Evolutionary conservation across 2,329 filamentous ascomycete genomes (phyloP).

Genomic region (Sclerotinia nivalis): DNA sequence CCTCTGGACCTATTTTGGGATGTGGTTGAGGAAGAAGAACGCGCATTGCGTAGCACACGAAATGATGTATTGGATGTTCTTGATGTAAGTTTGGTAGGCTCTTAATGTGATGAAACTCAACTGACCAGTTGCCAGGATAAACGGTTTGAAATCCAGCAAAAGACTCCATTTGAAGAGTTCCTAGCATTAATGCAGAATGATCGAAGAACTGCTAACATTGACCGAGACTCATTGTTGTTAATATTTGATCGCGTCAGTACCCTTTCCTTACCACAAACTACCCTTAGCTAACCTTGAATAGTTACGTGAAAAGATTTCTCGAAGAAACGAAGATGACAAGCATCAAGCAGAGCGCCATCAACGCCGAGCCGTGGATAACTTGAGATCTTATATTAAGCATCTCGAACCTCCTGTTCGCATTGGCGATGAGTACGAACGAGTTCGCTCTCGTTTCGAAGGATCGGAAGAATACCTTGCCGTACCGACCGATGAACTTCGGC

Average conservation of each 20-base stretch:
- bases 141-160: slow-evolving; percentile 84
- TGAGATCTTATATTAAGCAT: slow-evolving; percentile 85
- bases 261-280: background rate
- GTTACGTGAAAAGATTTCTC: slow-evolving; percentile 83
- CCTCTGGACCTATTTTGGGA: slow-evolving; percentile 97
- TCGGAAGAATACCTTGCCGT: slow-evolving; percentile 83
- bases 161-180: slow-evolving; percentile 89
- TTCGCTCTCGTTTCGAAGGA: slow-evolving; percentile 76
- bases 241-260: slow-evolving; percentile 76
- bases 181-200: slow-evolving; percentile 78
- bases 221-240: slow-evolving; percentile 73
- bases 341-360: slow-evolving; percentile 80
- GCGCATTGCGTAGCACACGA: slow-evolving; percentile 74
- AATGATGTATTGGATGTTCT: slow-evolving; percentile 87
- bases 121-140: slow-evolving; percentile 66
- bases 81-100: slow-evolving; percentile 60
- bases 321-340: slow-evolving; percentile 81
- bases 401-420: slow-evolving; percentile 79
- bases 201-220: slow-evolving; percentile 83
- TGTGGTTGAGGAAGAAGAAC: slow-evolving; percentile 88
- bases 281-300: slow-evolving; percentile 42
- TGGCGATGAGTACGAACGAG: slow-evolving; percentile 84
- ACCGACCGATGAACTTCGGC: slow-evolving; percentile 77
- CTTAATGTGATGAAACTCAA: background rate
- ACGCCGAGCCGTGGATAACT: slow-evolving; percentile 77